Evolutionary conservation across 2,329 filamentous ascomycete species (phyloP), one percentile per base, ranked within the genome.

Genomic region (Ophiostoma fasciatum): DNA sequence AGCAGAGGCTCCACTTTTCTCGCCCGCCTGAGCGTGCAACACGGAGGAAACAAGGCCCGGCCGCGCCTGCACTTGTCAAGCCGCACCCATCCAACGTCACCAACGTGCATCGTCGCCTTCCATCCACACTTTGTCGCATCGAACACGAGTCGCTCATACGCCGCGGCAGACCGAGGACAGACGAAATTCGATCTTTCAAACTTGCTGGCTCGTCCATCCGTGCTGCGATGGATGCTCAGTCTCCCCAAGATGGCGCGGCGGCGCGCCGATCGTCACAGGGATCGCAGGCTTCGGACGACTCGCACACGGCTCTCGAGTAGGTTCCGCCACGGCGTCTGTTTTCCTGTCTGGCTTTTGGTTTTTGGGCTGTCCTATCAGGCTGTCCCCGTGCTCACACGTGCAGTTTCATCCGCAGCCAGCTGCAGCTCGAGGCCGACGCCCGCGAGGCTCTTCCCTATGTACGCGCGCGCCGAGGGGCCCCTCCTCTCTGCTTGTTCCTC

Each of bases 361-460:
- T n/a, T n/a, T n/a, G n/a, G n/a, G n/a, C n/a, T n/a, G n/a, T n/a
- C n/a, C n/a, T n/a, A n/a, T n/a, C n/a, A n/a, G n/a, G n/a, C n/a
- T n/a, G n/a, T n/a, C n/a, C n/a, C n/a, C n/a, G n/a, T n/a, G n/a
- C n/a, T n/a, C n/a, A n/a, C n/a, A n/a, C 25, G 5, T 18, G n/a
- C 29, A 88, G 82, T 20, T 96, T 92, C 54, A 84, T 98, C 46
- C 75, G 83, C 48, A 77, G 76, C 37, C 90, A 98, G 54, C 77
- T 94, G 51, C 76, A 79, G 46, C 77, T 98, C 36, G 90, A 98
- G 60, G 83, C 82, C 15, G 90, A 98, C 60, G 90, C 90, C 31
- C 84, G 87, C 48, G 88, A 98, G 64, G 82, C 82, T 42, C 70
- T 98, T 7, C 90, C 90, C 46, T 98, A 94, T 54, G 84, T 92